Evolutionary conservation across 495 filamentous ascomycete species (phyloP).

Genomic region (Penicillium riverlandense): DNA sequence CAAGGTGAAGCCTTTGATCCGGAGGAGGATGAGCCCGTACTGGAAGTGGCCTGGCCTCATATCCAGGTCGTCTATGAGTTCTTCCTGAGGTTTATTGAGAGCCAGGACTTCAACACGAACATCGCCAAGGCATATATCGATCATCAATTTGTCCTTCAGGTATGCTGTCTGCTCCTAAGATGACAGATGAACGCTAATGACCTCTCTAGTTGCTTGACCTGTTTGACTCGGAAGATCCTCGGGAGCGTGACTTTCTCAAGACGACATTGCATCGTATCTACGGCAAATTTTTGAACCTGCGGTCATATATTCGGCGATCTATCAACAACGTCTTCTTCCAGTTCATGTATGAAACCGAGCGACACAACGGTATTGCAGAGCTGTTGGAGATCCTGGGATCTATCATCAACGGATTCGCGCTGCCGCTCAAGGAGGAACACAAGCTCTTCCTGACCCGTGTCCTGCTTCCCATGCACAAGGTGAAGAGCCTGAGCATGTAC

Average conservation of each 20-base stretch:
- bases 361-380: constrained; percentile 97
- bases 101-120: constrained; percentile 99
- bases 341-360: constrained; percentile 96
- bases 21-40: constrained; percentile 95
- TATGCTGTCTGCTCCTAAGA: constrained; percentile 21
- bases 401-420: constrained; percentile 98
- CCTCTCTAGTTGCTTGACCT: constrained; percentile 72
- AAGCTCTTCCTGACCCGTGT: constrained; percentile 96
- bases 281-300: constrained; percentile 95
- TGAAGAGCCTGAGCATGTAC: constrained; percentile 99
- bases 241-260: constrained; percentile 96
- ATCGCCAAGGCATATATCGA: constrained; percentile 99
- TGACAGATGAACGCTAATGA: neutral
- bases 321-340: constrained; percentile 99
- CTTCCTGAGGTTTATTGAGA: constrained; percentile 97
- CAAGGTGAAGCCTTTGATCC: constrained; percentile 98
- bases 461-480: constrained; percentile 90
- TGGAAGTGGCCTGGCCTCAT: constrained; percentile 98
- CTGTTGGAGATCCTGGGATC: constrained; percentile 94
- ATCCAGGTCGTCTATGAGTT: constrained; percentile 99
- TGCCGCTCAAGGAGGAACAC: constrained; percentile 97
- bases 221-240: constrained; percentile 97
- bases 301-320: constrained; percentile 93
- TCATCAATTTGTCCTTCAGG: constrained; percentile 92
- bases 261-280: constrained; percentile 98